Base-by-base conservation (phyloP, 2,329 filamentous ascomycete genomes). In the Metarhizium rileyi region DNA sequence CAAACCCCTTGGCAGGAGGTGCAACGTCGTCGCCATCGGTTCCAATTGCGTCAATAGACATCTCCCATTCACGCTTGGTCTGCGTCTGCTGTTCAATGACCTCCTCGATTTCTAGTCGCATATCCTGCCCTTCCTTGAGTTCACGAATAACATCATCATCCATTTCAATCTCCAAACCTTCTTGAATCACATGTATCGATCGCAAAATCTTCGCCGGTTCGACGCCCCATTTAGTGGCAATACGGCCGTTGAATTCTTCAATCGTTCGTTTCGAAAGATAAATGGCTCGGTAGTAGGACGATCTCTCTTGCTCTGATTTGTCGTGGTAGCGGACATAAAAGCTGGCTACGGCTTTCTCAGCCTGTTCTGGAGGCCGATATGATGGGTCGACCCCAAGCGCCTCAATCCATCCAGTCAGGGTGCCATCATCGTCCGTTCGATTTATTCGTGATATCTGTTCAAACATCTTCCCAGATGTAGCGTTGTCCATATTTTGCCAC, bases 61-160 rank as follows among this genome's bases (percentile, higher is more conserved):
- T 82, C 49, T 82, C 78, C 78, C 78, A 83, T 56, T 83, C 79
- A 33, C 71, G 66, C 59, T 82, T 81, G 36, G 70, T 58, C 25
- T 41, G 42, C 9, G 50, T 35, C 23, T 57, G 44, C 27, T 59
- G 58, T 27, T 70, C 67, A 4, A 64, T 58, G n/a, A 71, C 59
- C 56, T 78, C 73, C 18, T 65, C 63, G 40, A 87, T 73, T 57
- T 93, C 84, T 50, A 87, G 76, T 51, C 84, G 79, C 85, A 97
- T 93, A 61, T 95, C 91, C 66, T 97, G 89, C 28, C 90, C 90
- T 69, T 98, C 93, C 2, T 82, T 79, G 47, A 97, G 73, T 64
- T 91, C 86, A 42, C 79, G 78, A 28, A 97, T 80, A 44, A 94
- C 84, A 54, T 96, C 90, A 61, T 97, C 90, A 60, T 97, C 93